These are phyloP conservation scores for Alnus rubra DNA, from an alignment of 306 rosid genomes.

Conservation along the genomic window DNA sequence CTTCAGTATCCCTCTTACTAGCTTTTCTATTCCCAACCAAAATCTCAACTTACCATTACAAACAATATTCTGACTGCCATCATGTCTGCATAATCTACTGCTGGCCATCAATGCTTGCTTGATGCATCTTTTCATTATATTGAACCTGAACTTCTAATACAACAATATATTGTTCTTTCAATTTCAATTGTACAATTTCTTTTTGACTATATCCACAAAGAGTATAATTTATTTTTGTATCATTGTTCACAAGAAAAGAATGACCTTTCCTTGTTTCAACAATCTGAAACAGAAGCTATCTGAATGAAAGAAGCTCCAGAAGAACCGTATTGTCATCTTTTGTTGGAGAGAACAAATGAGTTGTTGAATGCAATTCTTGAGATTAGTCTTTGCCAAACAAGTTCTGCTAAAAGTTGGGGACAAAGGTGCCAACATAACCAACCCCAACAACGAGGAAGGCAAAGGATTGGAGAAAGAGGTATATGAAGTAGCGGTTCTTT, in stretches of 20 bases:
- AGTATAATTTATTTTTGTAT: neutral
- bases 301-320: slow-evolving; percentile 24
- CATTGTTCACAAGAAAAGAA: neutral
- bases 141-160: no score
- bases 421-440: slow-evolving; percentile 80
- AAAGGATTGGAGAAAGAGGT: slow-evolving; percentile 77
- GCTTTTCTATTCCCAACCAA: no score
- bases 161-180: no score
- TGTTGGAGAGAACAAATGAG: slow-evolving; percentile 1
- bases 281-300: slow-evolving; percentile 7
- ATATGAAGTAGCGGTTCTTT: slow-evolving; percentile 71
- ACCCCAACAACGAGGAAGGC: slow-evolving; percentile 89
- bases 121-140: no score
- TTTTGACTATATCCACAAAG: neutral
- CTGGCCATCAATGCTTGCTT: no score
- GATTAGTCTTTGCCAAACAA: neutral
- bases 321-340: slow-evolving; percentile 29
- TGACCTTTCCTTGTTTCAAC: neutral
- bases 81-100: no score
- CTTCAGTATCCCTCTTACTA: no score
- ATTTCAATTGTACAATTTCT: neutral
- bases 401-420: slow-evolving; percentile 52
- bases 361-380: no score
- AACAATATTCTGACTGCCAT: no score
- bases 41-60: no score